Evolutionary conservation across 2,329 filamentous ascomycete species (phyloP).

Genomic region (Plenodomus lindquistii): DNA sequence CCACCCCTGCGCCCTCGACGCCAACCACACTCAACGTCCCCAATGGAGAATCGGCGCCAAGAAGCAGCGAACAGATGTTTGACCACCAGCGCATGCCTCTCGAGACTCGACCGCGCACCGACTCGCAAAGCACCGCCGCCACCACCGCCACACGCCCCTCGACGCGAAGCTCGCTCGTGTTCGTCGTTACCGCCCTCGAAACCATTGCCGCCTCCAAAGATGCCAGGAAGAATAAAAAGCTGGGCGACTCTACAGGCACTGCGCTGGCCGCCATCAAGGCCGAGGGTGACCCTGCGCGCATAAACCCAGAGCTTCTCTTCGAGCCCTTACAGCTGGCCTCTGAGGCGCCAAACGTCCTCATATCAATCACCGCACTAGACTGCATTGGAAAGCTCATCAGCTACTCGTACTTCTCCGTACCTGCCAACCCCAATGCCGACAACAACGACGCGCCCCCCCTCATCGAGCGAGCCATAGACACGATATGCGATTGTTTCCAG

Average conservation of each 20-base stretch:
- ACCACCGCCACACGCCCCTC: conserved; percentile 59
- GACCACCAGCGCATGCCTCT: conserved; percentile 31
- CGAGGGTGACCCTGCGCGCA: conserved; percentile 74
- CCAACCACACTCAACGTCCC: conserved; percentile 29
- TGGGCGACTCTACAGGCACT: conserved; percentile 78
- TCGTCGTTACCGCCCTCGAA: conserved; percentile 91
- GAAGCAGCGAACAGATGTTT: conserved; percentile 41
- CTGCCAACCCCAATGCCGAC: conserved; percentile 50
- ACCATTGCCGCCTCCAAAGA: conserved; percentile 90
- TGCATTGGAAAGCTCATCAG: conserved; percentile 99
- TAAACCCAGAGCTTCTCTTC: conserved; percentile 91
- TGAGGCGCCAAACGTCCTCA: conserved; percentile 78
- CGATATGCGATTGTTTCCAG: conserved; percentile 98
- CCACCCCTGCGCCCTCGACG: conserved; percentile 24
- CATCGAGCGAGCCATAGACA: conserved; percentile 97
- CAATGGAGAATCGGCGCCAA: conserved; percentile 30
- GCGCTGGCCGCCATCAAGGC: conserved; percentile 84
- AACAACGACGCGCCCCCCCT: conserved; percentile 63
- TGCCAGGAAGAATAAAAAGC: conserved; percentile 80
- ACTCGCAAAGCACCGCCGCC: conserved; percentile 60
- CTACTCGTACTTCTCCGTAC: conserved; percentile 93
- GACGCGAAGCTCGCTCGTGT: conserved; percentile 90
- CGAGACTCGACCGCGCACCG: conserved; percentile 55
- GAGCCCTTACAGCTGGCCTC: conserved; percentile 88
- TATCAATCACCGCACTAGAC: conserved; percentile 89